phyloP scores from a whole-genome alignment of 805 yeast species.

The Pachysolen tannophilus region DNA sequence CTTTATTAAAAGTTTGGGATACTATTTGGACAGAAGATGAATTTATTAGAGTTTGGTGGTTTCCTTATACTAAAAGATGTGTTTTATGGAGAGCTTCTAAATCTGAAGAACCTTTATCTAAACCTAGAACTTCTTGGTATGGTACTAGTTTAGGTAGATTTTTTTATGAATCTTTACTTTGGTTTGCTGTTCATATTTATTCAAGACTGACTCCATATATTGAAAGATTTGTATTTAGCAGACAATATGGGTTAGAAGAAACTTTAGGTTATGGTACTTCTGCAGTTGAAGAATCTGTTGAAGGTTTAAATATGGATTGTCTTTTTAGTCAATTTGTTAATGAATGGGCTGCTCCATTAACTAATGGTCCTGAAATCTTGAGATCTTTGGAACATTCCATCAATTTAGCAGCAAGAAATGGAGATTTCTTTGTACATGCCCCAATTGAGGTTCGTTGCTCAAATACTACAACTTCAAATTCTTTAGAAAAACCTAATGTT shows the following conservation, averaged over 20 bases:
- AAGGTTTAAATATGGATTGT: conserved; percentile 93
- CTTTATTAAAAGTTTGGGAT: conserved; percentile 67
- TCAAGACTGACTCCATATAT: conserved; percentile 79
- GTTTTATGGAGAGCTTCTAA: conserved; percentile 87
- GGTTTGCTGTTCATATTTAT: conserved; percentile 65
- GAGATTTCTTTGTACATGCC: conserved; percentile 81
- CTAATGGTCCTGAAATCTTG: conserved; percentile 66
- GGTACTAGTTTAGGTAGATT: conserved; percentile 74
- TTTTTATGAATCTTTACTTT: conserved; percentile 71
- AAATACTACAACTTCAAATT: conserved; percentile 54
- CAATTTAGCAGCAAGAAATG: conserved; percentile 45
- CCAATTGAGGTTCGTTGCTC: conserved; percentile 94
- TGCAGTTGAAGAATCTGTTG: conserved; percentile 74
- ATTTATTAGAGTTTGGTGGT: conserved; percentile 95
- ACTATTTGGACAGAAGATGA: conserved; percentile 83
- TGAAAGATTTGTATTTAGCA: conserved; percentile 76
- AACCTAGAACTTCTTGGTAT: conserved; percentile 74
- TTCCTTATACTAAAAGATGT: conserved; percentile 82
- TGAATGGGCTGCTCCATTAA: conserved; percentile 95
- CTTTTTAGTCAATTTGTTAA: conserved; percentile 88
- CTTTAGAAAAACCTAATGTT: conserved; percentile 34
- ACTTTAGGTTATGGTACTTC: conserved; percentile 49
- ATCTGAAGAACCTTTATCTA: conserved; percentile 53
- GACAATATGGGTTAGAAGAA: conserved; percentile 75
- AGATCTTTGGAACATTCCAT: conserved; percentile 55